Evolutionary conservation across 164 flowering plant genomes (phyloP), one percentile per base, ranked within the genome.

Genomic region (Piper betle): DNA sequence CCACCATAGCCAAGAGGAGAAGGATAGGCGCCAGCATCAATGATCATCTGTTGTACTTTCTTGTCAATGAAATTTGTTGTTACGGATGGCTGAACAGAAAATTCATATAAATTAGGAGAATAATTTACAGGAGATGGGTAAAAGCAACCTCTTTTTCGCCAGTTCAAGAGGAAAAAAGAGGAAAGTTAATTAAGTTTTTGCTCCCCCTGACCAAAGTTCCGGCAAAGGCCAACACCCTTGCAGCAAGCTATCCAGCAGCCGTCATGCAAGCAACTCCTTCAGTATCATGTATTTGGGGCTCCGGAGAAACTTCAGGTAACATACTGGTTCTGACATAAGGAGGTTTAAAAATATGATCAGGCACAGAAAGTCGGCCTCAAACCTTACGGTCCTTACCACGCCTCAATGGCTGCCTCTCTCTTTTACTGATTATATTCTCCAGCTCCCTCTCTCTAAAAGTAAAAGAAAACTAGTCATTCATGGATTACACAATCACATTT

Each of bases 1-100:
- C 96, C 84, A 43, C 99, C 97, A 74, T 94, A 88, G 53, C 96
- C 99, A 68, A 94, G 86, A 68, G 97, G 96, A 46, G 99, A 94
- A 57, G 97, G 99, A 74, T 94, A 94, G 68, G 97, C 99, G 42
- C 97, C 97, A 68, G 88, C 86, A 52, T 94, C 97, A 65, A 88
- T 87, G 39, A 91, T 94, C 97, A 94, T 94, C 70, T 85, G 72
- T 68, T 94, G 99, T 57, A 91, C 99, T 61, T 93, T 96, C 77
- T 81, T 80, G 75, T 94, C 99, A 65, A 94, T 94, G 74, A 88
- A 88, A 80, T 91, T 71, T 41, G 99, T 88, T 25, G 96, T 88
- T 33, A 91, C 78, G 13, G 91, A 85, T 63, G 99, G 99, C 96
- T 94, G 83, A 55, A 25, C 62, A 72, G 62, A 57, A 18, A 53